Conservation (phyloP, 805 yeast species). For the Wickerhamomyces queroliae region DNA sequence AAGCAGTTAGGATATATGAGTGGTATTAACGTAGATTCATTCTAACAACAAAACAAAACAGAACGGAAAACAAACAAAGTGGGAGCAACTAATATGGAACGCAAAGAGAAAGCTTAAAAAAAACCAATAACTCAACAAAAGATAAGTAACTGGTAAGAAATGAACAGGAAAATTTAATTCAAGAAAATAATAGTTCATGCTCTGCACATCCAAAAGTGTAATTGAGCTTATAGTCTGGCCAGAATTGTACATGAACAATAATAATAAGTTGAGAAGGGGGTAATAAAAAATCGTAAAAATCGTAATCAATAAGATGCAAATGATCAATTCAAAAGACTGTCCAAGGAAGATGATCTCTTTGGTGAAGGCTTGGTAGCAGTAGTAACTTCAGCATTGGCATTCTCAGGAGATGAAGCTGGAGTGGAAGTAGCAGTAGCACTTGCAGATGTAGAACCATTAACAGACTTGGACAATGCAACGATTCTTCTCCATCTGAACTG, state of each 20-base stretch:
- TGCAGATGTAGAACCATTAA: background rate
- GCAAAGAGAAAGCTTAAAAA: too few species aligned
- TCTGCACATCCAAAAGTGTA: too few species aligned
- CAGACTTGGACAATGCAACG: constrained; percentile 11
- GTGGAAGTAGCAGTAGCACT: background rate
- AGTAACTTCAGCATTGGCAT: background rate
- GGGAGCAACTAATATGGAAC: too few species aligned
- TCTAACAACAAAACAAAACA: too few species aligned
- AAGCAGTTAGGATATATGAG: too few species aligned
- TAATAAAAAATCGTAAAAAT: background rate
- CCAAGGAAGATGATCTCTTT: constrained; percentile 3
- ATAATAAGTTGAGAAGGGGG: background rate
- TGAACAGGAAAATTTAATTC: too few species aligned
- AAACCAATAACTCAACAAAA: too few species aligned
- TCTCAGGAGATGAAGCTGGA: constrained; percentile 1
- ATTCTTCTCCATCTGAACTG: constrained; percentile 70
- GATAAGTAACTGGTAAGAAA: too few species aligned
- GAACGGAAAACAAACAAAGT: too few species aligned
- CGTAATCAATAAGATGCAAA: background rate
- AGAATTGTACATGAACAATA: background rate
- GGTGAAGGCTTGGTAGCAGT: background rate
- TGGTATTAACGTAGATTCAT: too few species aligned
- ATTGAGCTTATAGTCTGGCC: too few species aligned
- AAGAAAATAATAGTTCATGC: too few species aligned
- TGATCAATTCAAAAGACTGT: constrained; percentile 6